These are phyloP conservation scores for Globisporangium carolinianum DNA, from an alignment of 352 stramenopile genomes.

Conservation along the genomic window DNA sequence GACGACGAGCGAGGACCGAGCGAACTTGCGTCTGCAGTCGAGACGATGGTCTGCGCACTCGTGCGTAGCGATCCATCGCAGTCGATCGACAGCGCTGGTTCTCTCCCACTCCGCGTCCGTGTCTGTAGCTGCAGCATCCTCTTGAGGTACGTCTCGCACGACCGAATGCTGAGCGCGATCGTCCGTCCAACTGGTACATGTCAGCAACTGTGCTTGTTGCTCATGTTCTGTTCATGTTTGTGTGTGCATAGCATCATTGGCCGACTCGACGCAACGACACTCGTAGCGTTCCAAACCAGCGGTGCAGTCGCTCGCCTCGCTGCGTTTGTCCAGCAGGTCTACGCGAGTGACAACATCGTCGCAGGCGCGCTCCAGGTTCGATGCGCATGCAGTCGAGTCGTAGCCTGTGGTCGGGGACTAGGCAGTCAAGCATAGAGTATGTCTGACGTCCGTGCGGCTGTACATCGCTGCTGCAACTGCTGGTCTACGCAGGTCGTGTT, in stretches of 20 bases:
- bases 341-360: constrained; percentile 2
- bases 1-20: not conserved
- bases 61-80: constrained; percentile 8
- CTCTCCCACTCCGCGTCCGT: constrained; percentile 33
- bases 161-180: too few relatives aligned
- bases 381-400: too few relatives aligned
- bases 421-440: not conserved
- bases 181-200: too few relatives aligned
- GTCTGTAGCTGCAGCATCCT: constrained; percentile 66
- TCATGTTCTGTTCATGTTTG: not conserved
- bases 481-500: constrained; percentile 8
- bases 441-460: not conserved
- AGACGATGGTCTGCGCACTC: constrained; percentile 11
- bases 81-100: constrained; percentile 14
- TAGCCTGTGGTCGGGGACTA: too few relatives aligned
- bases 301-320: constrained; percentile 2
- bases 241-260: constrained; percentile 6
- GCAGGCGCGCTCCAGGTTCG: constrained; percentile 10
- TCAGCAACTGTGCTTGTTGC: too few relatives aligned
- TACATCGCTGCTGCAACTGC: not conserved
- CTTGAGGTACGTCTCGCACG: constrained; percentile 28
- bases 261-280: constrained; percentile 5
- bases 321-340: constrained; percentile 1
- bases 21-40: constrained; percentile 7
- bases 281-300: constrained; percentile 6